Conservation (phyloP, 805 yeast genomes). For the Kazachstania bromeliacearum region DNA sequence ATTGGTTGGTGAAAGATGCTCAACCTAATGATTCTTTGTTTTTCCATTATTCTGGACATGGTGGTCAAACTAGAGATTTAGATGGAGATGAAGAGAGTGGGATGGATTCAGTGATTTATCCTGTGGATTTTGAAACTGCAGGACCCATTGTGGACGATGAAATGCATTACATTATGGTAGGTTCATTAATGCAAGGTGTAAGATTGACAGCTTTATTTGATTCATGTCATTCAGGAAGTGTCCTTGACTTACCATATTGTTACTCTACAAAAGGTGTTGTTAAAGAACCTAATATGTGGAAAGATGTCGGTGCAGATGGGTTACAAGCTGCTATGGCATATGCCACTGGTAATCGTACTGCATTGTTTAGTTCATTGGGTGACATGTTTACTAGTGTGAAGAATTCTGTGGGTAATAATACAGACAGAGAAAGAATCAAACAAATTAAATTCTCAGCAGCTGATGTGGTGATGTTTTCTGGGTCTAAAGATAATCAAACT, state of each 20-base stretch:
- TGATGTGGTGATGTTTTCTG: conserved; percentile 66
- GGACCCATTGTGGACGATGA: conserved; percentile 70
- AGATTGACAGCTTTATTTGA: conserved; percentile 74
- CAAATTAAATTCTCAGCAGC: conserved; percentile 62
- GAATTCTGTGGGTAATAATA: conserved; percentile 31
- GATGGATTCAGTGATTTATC: conserved; percentile 62
- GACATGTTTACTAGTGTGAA: conserved; percentile 37
- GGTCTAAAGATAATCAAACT: conserved; percentile 79
- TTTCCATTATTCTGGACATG: conserved; percentile 84
- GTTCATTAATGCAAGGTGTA: conserved; percentile 60
- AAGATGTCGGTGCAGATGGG: conserved; percentile 64
- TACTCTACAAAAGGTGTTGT: conserved; percentile 78
- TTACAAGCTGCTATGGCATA: conserved; percentile 51
- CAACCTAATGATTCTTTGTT: conserved; percentile 68
- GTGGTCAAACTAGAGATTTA: conserved; percentile 60
- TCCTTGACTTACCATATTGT: conserved; percentile 65
- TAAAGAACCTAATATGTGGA: conserved; percentile 70
- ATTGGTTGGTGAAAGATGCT: conserved; percentile 69
- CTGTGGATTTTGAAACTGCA: conserved; percentile 55
- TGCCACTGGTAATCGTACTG: conserved; percentile 44
- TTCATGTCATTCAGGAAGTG: conserved; percentile 82
- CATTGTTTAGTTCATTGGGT: conserved; percentile 36
- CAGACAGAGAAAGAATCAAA: conserved; percentile 36
- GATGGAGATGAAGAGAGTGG: conserved; percentile 74
- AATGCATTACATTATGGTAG: conserved; percentile 63